Conservation (phyloP, 106 monocot genomes). For the Vanilla planifolia region DNA sequence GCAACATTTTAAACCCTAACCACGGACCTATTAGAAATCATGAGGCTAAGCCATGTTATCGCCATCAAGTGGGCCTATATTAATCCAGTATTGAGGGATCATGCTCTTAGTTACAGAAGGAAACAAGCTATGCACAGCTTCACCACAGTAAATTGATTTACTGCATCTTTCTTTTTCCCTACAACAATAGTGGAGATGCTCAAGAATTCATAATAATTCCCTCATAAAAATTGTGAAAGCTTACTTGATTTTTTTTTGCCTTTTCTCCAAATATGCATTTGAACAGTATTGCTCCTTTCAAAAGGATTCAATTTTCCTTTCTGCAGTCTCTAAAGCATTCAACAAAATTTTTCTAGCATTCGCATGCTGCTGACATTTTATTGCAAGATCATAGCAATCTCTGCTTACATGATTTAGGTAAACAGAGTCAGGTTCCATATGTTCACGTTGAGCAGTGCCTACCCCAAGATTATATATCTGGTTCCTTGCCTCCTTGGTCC, state of each 20-base stretch:
- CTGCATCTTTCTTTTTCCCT: constrained; percentile 6
- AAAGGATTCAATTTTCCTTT: constrained; percentile 2
- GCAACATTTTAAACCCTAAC: no score
- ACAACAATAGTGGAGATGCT: not conserved
- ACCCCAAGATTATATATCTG: constrained; percentile 8
- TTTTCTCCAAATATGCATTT: not conserved
- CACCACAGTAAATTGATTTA: not conserved
- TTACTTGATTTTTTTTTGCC: constrained; percentile 8
- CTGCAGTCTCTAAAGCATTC: constrained; percentile 9
- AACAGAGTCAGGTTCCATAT: constrained; percentile 5
- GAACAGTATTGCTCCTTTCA: not conserved
- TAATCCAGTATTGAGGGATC: constrained; percentile 3
- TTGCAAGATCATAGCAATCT: constrained; percentile 4
- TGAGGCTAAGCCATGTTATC: not conserved
- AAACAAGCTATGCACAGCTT: not conserved
- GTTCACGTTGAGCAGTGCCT: not conserved
- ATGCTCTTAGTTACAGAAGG: not conserved
- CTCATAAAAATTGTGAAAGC: not conserved
- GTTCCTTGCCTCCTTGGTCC: constrained; percentile 36
- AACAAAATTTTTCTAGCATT: constrained; percentile 3
- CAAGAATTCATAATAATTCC: not conserved
- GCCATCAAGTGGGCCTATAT: not conserved
- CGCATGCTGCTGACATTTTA: not conserved
- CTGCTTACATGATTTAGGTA: constrained; percentile 6
- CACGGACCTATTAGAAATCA: not conserved